Evolutionary conservation across 225 moss, liverwort and hornwort genomes (phyloP), one percentile per base, ranked within the genome.

Genomic region (Bryum argenteum): DNA sequence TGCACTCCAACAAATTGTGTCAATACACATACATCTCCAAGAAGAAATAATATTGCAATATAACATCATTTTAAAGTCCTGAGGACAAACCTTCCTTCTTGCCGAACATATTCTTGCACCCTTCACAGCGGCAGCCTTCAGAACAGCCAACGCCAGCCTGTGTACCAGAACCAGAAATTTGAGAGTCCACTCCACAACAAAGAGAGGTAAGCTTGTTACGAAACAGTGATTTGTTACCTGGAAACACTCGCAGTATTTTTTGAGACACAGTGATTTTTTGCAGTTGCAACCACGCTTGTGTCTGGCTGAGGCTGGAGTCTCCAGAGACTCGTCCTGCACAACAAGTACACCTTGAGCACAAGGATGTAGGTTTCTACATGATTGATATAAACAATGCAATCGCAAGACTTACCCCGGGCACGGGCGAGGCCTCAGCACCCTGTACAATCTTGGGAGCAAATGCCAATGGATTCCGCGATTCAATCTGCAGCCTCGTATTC

Each of bases 91-190:
- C 93, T 93, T 96, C 96, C 78, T 96, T 95, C 47, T 75, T 74
- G 45, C 96, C 96, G 24, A 80, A 91, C 80, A 91, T 75, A 56
- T 96, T 96, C 75, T 84, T 93, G 82, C 96, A 96, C 16, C 96
- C 96, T 79, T 96, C 96, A 63, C 96, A 96, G 20, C 96, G 93
- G 65, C 96, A 96, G 17, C 93, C 96, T 74, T 91, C 96, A 43
- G 96, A 96, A 65, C 96, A 96, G 11, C 96, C 96, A 58, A 96
- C 96, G 54, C 96, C 96, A 65, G 96, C 96, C 93, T 96, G 64
- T 39, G 58, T 52, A 69, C 63, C 56, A 75, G 16, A 59, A 51
- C 15, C 17, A 5, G 13, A 6, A 62, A 38, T 11, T 12, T 19
- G 45, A 50, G 33, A 74, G 18, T 78, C 38, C 40, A 61, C 41